Evolutionary conservation across 1,284 basidiomycete genomes (phyloP).

Genomic region (Leccinum pachyderme): DNA sequence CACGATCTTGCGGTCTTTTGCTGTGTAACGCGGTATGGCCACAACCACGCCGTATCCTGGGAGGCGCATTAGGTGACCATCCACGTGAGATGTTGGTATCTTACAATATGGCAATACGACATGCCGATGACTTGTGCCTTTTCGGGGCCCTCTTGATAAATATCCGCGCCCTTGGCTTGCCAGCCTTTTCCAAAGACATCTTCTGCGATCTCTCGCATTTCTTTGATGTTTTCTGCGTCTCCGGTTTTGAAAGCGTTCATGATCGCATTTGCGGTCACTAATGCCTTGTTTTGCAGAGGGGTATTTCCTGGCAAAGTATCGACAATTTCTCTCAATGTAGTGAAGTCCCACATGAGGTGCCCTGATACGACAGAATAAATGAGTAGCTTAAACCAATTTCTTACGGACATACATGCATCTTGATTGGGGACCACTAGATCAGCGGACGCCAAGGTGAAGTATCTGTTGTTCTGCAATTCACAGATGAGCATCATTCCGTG

Average conservation of each 20-base stretch:
- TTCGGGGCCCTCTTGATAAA: slow-evolving; percentile 65
- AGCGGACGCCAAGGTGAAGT: slow-evolving; percentile 75
- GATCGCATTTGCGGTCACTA: slow-evolving; percentile 85
- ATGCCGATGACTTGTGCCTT: slow-evolving; percentile 68
- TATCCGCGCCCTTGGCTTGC: slow-evolving; percentile 64
- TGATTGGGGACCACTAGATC: slow-evolving; percentile 94
- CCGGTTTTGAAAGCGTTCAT: slow-evolving; percentile 78
- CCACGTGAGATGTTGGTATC: background rate
- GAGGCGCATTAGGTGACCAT: slow-evolving; percentile 4
- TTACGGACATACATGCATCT: slow-evolving; percentile 41
- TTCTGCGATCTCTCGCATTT: slow-evolving; percentile 75
- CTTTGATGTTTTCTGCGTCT: slow-evolving; percentile 56
- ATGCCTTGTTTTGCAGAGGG: slow-evolving; percentile 78
- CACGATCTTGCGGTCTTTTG: slow-evolving; percentile 96
- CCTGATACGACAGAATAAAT: slow-evolving; percentile 50
- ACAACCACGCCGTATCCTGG: slow-evolving; percentile 55
- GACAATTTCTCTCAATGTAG: slow-evolving; percentile 72
- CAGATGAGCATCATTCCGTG: background rate
- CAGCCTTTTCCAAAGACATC: slow-evolving; percentile 83
- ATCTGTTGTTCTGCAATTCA: slow-evolving; percentile 63
- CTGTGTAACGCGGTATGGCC: slow-evolving; percentile 93
- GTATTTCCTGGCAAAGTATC: slow-evolving; percentile 81
- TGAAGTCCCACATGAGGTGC: slow-evolving; percentile 85
- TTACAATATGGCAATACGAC: slow-evolving; percentile 47
- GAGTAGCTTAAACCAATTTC: background rate